These are phyloP conservation scores for Cladosporium austrohemisphaericum DNA, from an alignment of 2,329 filamentous ascomycete genomes.

Conservation along the genomic window DNA sequence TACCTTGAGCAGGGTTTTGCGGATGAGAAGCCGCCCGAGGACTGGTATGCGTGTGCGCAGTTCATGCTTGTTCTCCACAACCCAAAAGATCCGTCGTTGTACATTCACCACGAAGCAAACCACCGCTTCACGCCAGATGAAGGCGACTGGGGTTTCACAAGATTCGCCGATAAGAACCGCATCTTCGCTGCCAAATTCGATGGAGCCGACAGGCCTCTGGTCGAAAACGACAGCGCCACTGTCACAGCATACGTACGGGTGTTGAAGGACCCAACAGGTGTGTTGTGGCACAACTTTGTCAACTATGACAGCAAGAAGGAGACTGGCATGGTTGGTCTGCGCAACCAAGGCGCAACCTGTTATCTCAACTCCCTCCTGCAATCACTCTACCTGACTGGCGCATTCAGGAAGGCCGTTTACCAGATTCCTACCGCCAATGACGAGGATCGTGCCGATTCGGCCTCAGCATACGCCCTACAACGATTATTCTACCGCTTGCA, in stretches of 20 bases:
- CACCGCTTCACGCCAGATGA: conserved; percentile 96
- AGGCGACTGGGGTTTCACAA: conserved; percentile 98
- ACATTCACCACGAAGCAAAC: conserved; percentile 71
- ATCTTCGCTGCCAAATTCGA: conserved; percentile 81
- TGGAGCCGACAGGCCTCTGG: conserved; percentile 62
- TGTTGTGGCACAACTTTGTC: conserved; percentile 85
- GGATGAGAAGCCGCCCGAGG: conserved; percentile 68
- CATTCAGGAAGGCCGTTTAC: conserved; percentile 95
- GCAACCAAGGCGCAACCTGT: conserved; percentile 82
- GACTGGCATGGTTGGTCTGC: conserved; percentile 92
- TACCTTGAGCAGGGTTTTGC: conserved; percentile 95
- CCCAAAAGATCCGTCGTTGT: conserved; percentile 82
- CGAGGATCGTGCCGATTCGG: conserved; percentile 73
- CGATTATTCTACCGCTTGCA: conserved; percentile 93
- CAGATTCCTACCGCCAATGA: conserved; percentile 91
- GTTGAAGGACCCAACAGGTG: conserved; percentile 82
- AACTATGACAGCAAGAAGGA: conserved; percentile 99
- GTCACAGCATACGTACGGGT: conserved; percentile 80
- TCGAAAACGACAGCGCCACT: conserved; percentile 72
- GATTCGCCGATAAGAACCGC: conserved; percentile 82
- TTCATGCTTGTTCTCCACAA: conserved; percentile 95
- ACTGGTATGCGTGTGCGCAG: conserved; percentile 96
- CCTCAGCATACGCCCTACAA: conserved; percentile 78
- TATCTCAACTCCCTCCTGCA: conserved; percentile 50
- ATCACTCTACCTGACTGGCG: conserved; percentile 59